Evolutionary conservation across 768 basidiomycete genomes (phyloP), one percentile per base, ranked within the genome.

Genomic region (Leccinum rimulosum): DNA sequence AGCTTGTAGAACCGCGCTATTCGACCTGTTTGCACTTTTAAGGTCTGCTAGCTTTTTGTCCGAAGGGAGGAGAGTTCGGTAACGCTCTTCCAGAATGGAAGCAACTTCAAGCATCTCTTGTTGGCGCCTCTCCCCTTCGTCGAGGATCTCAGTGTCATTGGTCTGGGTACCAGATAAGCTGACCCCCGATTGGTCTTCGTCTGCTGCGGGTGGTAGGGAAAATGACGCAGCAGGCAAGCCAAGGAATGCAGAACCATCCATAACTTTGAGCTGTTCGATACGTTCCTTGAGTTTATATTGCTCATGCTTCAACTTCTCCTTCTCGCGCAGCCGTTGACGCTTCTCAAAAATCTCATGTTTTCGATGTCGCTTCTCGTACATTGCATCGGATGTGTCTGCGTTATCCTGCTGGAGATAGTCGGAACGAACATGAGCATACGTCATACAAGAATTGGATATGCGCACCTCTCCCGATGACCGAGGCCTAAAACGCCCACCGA

Each of bases 231-330:
- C 80, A 43, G 87, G 82, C 49, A 89, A 75, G 28, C 77, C 68
- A 31, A 91, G 81, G 72, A 92, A 93, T 3, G 87, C 85, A 55
- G 81, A 73, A 51, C 80, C 73, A 59, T 92, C 89, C 85, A 95
- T 88, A 27, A 77, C 79, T 56, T 80, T 82, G 57, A 95, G 79
- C 67, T 94, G 89, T 54, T 95, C 92, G 60, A 95, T 89, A 36
- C 93, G 85, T 68, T 93, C 88, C 72, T 89, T 89, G 67, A 96
- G 84, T 70, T 93, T 93, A 76, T 94, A 93, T 65, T 93, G 91
- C 68, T 95, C 93, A 64, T 93, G 88, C 73, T 90, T 88, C 56
- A 95, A 82, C 70, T 93, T 93, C 74, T 96, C 93, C 74, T 93
- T 93, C 75, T 95, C 93, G 56, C 93, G 84, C 35, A 91, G 76